Conservation (phyloP, 1,139 yeast species). For the Suhomyces terraborum region DNA sequence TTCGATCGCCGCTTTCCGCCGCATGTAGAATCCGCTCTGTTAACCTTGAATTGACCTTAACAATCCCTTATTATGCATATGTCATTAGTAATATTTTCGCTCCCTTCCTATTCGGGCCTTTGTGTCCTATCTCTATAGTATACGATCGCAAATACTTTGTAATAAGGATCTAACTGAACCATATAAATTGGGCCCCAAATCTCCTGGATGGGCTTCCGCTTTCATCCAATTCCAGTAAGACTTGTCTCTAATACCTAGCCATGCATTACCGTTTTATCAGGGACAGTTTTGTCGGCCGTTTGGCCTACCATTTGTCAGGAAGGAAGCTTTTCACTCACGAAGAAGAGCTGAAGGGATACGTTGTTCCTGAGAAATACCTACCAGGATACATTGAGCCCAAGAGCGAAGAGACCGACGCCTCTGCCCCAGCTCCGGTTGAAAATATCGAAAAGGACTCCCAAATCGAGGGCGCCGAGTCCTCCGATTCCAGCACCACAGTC, state of each 20-base stretch:
- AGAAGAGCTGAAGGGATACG: constrained; percentile 37
- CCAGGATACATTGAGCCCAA: constrained; percentile 4
- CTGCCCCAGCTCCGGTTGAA: no score
- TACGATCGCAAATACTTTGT: not conserved
- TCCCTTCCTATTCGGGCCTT: not conserved
- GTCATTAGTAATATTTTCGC: not conserved
- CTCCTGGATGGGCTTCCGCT: not conserved
- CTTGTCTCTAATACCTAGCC: no score
- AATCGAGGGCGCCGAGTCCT: constrained; percentile 1
- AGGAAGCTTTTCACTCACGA: constrained; percentile 31
- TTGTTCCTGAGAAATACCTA: constrained; percentile 36
- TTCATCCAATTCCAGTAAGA: no score
- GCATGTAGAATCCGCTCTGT: no score
- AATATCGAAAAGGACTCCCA: constrained; percentile 2
- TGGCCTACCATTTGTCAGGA: constrained; percentile 34
- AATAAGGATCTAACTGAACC: not conserved
- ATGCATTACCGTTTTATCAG: constrained; percentile 25
- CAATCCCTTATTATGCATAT: not conserved
- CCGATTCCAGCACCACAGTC: constrained; percentile 2
- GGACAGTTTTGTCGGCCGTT: constrained; percentile 39
- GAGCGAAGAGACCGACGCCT: constrained; percentile 2
- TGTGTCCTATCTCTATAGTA: not conserved
- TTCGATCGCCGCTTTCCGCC: not conserved
- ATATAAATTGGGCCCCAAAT: not conserved
- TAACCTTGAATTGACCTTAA: not conserved